These are phyloP conservation scores for Macrocystidia cucumis DNA, from an alignment of 1,284 basidiomycete species.

Conservation along the genomic window DNA sequence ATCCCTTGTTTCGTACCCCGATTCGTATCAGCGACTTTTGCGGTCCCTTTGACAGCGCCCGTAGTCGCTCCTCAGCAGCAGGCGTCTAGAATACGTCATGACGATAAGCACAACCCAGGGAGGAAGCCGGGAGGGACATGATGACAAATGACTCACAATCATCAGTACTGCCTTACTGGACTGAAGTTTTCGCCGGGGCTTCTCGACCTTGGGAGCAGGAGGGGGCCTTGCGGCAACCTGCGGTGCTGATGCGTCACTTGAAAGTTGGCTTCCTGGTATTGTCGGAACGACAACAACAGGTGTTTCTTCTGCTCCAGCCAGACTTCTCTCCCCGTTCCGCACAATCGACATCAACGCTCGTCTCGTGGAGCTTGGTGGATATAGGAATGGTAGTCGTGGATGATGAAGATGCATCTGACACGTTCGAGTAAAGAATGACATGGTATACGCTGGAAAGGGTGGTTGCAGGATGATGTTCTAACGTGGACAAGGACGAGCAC, in stretches of 20 bases:
- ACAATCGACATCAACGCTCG: slow-evolving; percentile 59
- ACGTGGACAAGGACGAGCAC: too few relatives aligned
- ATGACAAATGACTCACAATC: slow-evolving; percentile 61
- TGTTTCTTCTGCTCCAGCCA: slow-evolving; percentile 33
- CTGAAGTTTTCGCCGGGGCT: slow-evolving; percentile 58
- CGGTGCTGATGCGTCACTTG: slow-evolving; percentile 55
- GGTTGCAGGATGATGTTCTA: too few relatives aligned
- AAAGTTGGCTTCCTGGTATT: slow-evolving; percentile 32
- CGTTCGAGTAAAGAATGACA: too few relatives aligned
- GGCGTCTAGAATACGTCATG: slow-evolving; percentile 55
- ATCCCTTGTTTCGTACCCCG: slow-evolving; percentile 97
- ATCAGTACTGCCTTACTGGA: slow-evolving; percentile 78
- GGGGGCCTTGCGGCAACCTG: slow-evolving; percentile 67
- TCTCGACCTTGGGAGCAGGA: slow-evolving; percentile 53
- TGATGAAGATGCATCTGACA: too few relatives aligned
- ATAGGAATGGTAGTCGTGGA: slow-evolving; percentile 25
- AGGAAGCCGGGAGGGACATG: slow-evolving; percentile 3
- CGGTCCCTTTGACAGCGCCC: slow-evolving; percentile 64
- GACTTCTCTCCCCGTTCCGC: slow-evolving; percentile 21
- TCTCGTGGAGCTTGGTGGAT: slow-evolving; percentile 26
- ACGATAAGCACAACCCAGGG: slow-evolving; percentile 6
- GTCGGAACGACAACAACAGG: slow-evolving; percentile 43
- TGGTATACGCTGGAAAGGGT: too few relatives aligned
- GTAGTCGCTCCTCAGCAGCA: slow-evolving; percentile 69
- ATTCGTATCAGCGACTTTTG: slow-evolving; percentile 93